Base-by-base conservation (phyloP, 1,139 yeast species). In the Yamadazyma sp. region DNA sequence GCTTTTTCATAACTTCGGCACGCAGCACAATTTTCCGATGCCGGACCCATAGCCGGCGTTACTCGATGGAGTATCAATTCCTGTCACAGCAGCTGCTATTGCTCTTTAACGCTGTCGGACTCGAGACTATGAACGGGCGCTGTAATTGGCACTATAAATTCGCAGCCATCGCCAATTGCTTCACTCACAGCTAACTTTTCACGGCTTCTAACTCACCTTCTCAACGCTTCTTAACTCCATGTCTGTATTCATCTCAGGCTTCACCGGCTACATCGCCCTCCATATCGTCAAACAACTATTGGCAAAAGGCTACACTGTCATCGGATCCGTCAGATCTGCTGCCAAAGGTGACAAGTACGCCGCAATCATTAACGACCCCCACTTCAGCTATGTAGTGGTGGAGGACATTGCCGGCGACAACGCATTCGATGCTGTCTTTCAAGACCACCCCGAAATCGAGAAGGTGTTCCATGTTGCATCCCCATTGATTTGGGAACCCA, bases 301-400 rank as follows among this genome's bases (percentile, higher is more conserved):
- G 21, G 49, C 40, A 13, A 40, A 48, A 20, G 54, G 51, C 13
- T 53, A 58, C 39, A 34, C 38, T 7, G 67, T 61, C 4, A 50
- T 63, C 31, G 67, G 66, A 0, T 44, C 63, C 6, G 67, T 55
- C 6, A 45, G 67, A 44, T 46, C 59, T 2, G 12, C 37, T 7
- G 45, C 38, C 8, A 61, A 61, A 40, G 65, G 64, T 6, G 56
- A 58, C n/a, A 33, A 41, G 6, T 48, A 57, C 33, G 40, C 48
- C 18, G 39, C 41, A 17, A 38, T 46, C 34, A 23, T 52, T 30
- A 43, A 48, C 17, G 31, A 40, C 7, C 47, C 54, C 13, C 46
- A 48, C 39, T 61, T 64, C 40, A 29, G 42, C 6, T 56, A 48
- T 39, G 59, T 40, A n/a, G 44, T 57, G 11, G 58, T 60, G 9